Evolutionary conservation across 352 stramenopile genomes (phyloP).

Genomic region (Paralagenidium karlingii): DNA sequence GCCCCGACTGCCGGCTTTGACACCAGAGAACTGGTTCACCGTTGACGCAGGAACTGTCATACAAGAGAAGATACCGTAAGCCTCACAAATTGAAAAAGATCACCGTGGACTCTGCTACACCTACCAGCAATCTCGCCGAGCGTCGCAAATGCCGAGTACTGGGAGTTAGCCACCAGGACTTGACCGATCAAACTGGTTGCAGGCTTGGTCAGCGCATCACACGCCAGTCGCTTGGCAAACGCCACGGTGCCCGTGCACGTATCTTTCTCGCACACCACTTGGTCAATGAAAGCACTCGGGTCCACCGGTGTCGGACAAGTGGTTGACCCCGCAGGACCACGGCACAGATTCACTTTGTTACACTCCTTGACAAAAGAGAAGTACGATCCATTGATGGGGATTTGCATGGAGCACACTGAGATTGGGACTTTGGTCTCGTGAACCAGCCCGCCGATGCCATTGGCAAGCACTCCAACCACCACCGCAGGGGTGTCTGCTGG

Average conservation of each 20-base stretch:
- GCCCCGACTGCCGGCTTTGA: too few species aligned
- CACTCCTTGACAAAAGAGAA: conserved; percentile 31
- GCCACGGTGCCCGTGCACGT: conserved; percentile 33
- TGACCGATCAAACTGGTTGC: conserved; percentile 26
- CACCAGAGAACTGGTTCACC: too few species aligned
- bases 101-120: conserved; percentile 11
- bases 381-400: conserved; percentile 30
- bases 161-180: conserved; percentile 34
- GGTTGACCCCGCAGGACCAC: conserved; percentile 22
- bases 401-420: conserved; percentile 32
- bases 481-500: too few species aligned
- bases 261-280: conserved; percentile 27
- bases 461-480: not conserved
- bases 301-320: conserved; percentile 29
- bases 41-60: too few species aligned
- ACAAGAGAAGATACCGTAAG: too few species aligned
- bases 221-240: conserved; percentile 25
- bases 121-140: conserved; percentile 28
- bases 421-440: conserved; percentile 3
- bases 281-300: conserved; percentile 12
- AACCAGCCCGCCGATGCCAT: not conserved
- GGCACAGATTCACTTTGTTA: conserved; percentile 45
- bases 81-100: too few species aligned
- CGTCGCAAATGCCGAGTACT: conserved; percentile 24
- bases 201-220: conserved; percentile 18